Percentiles rank a stretch among this genome's conserved stretches.
phyloP scores from a whole-genome alignment of 2,329 filamentous ascomycete species.

The Aspergillus sojae region DNA sequence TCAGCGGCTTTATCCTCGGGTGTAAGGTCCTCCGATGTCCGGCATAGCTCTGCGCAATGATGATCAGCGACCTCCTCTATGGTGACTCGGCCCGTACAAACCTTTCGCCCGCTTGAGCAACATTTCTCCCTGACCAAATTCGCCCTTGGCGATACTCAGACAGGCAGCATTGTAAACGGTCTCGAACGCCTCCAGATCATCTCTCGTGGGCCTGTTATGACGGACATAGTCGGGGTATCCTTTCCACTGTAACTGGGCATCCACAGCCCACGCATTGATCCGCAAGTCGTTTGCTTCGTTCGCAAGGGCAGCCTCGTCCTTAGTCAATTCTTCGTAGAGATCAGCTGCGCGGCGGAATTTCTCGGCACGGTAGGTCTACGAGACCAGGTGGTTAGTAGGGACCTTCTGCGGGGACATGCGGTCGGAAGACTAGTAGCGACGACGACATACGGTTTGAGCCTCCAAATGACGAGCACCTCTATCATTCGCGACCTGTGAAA shows the following conservation, averaged over 20 bases:
- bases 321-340: slow-evolving; percentile 56
- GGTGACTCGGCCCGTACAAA: slow-evolving; percentile 25
- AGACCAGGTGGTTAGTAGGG: not conserved
- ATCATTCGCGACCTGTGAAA: slow-evolving; percentile 42
- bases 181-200: slow-evolving; percentile 66
- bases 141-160: slow-evolving; percentile 62
- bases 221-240: slow-evolving; percentile 54
- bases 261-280: slow-evolving; percentile 63
- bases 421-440: not conserved
- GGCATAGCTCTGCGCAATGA: slow-evolving; percentile 54
- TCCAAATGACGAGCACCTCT: slow-evolving; percentile 63
- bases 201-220: slow-evolving; percentile 57
- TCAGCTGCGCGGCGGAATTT: slow-evolving; percentile 58
- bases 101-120: slow-evolving; percentile 62
- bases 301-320: slow-evolving; percentile 39
- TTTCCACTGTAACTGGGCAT: slow-evolving; percentile 65
- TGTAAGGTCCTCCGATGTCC: slow-evolving; percentile 60
- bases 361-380: slow-evolving; percentile 59
- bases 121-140: slow-evolving; percentile 60
- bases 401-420: not conserved
- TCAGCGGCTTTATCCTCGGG: slow-evolving; percentile 63
- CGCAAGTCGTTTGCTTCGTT: slow-evolving; percentile 62
- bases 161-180: slow-evolving; percentile 68
- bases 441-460: slow-evolving; percentile 58
- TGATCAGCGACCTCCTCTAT: not conserved